phyloP scores from a whole-genome alignment of 192 early-diverging fungal genomes.

The Coemansia sp. region DNA sequence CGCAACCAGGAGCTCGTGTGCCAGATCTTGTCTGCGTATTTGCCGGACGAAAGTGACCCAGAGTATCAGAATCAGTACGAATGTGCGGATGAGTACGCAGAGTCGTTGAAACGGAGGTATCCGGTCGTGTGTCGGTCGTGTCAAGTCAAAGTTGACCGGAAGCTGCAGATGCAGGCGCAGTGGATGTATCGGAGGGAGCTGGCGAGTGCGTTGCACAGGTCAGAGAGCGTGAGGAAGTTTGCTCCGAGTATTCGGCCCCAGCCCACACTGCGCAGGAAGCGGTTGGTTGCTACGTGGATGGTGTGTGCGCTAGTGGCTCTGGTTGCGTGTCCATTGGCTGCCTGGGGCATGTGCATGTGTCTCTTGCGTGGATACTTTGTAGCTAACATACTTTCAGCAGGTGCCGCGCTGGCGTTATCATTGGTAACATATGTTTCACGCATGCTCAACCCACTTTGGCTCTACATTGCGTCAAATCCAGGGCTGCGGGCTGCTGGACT shows the following conservation, averaged over 20 bases:
- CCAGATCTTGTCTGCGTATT: conserved; percentile 36
- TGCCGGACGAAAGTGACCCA: conserved; percentile 39
- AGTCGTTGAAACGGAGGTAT: conserved; percentile 29
- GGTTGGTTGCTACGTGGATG: conserved; percentile 27
- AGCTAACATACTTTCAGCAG: neutral
- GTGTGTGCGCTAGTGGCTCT: conserved; percentile 17
- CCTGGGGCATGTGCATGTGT: conserved; percentile 18
- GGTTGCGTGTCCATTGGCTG: conserved; percentile 13
- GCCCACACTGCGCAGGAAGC: conserved; percentile 38
- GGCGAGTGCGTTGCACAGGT: conserved; percentile 32
- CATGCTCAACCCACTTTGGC: conserved; percentile 45
- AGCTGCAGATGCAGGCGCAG: conserved; percentile 40
- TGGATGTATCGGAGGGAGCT: conserved; percentile 34
- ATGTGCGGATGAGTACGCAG: conserved; percentile 32
- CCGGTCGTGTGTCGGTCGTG: conserved; percentile 41
- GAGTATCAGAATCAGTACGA: conserved; percentile 18
- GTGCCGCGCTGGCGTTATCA: conserved; percentile 11
- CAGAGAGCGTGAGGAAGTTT: conserved; percentile 17
- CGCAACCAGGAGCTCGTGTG: conserved; percentile 50
- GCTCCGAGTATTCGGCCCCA: conserved; percentile 10
- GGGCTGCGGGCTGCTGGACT: conserved; percentile 33
- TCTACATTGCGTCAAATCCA: conserved; percentile 29
- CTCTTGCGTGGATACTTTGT: neutral
- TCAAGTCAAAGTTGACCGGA: conserved; percentile 34
- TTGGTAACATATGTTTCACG: conserved; percentile 19